phyloP scores from a whole-genome alignment of 208 protist species.

The Entamoeba dispar region DNA sequence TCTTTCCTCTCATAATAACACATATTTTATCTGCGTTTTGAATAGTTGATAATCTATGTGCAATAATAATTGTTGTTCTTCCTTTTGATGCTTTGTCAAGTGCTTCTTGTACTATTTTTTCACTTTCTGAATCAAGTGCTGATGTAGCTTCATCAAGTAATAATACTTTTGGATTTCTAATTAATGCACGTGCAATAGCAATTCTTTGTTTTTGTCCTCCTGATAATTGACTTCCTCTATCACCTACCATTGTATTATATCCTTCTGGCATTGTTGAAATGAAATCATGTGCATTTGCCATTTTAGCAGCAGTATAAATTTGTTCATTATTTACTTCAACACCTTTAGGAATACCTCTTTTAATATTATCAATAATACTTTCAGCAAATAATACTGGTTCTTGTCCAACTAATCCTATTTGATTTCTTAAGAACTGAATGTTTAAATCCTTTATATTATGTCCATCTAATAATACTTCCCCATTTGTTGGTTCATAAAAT shows the following conservation, averaged over 20 bases:
- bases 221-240: constrained; percentile 20
- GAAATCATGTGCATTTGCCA: no score
- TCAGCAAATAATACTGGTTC: no score
- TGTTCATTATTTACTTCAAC: constrained; percentile 16
- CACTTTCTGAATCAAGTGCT: constrained; percentile 57
- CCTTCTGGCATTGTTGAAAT: background rate
- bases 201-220: no score
- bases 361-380: constrained; percentile 44
- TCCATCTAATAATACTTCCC: constrained; percentile 25
- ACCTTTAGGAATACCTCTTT: constrained; percentile 23
- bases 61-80: background rate
- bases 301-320: no score
- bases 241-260: background rate
- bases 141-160: constrained; percentile 71
- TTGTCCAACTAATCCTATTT: no score
- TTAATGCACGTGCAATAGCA: no score
- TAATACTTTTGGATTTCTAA: constrained; percentile 53
- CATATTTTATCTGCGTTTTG: background rate
- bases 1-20: no score
- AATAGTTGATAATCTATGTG: background rate
- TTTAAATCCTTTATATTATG: constrained; percentile 15
- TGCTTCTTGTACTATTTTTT: no score
- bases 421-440: constrained; percentile 10
- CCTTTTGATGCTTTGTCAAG: background rate
- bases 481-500: constrained; percentile 12